Conservation (phyloP, 108 stramenopile species). For the Cyclotella choctawhatcheeana region DNA sequence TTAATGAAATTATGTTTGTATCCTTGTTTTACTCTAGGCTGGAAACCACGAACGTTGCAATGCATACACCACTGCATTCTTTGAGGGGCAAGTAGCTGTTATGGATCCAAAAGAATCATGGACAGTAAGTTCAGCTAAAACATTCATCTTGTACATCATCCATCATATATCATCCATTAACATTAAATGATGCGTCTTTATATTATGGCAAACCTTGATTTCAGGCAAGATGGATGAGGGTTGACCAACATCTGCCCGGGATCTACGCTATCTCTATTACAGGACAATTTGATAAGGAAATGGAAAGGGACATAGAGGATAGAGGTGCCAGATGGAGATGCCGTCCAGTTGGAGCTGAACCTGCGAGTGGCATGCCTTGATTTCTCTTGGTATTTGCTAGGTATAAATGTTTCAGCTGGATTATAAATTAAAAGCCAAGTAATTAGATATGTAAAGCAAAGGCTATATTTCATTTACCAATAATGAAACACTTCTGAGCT, state of each 20-base stretch:
- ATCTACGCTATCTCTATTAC: constrained; percentile 88
- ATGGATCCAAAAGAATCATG: constrained; percentile 92
- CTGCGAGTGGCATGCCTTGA: background rate
- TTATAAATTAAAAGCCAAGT: no score
- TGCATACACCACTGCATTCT: constrained; percentile 86
- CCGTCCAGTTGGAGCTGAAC: constrained; percentile 52
- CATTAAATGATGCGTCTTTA: no score
- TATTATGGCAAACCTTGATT: background rate
- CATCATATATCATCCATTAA: no score
- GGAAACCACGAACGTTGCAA: constrained; percentile 74
- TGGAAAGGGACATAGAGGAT: constrained; percentile 86
- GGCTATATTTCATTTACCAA: no score
- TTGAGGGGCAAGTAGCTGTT: constrained; percentile 84
- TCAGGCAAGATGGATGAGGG: constrained; percentile 81
- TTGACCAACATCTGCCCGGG: constrained; percentile 78
- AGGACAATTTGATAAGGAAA: constrained; percentile 82
- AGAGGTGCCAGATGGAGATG: constrained; percentile 87
- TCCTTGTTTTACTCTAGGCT: no score
- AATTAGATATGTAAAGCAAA: no score
- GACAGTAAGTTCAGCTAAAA: constrained; percentile 57
- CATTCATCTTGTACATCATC: background rate
- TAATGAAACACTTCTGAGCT: no score
- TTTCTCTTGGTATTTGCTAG: background rate
- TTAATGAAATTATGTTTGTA: no score
- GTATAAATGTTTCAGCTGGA: no score